phyloP scores from a whole-genome alignment of 139 green algal genomes.

The Raphidocelis subcapitata region DNA sequence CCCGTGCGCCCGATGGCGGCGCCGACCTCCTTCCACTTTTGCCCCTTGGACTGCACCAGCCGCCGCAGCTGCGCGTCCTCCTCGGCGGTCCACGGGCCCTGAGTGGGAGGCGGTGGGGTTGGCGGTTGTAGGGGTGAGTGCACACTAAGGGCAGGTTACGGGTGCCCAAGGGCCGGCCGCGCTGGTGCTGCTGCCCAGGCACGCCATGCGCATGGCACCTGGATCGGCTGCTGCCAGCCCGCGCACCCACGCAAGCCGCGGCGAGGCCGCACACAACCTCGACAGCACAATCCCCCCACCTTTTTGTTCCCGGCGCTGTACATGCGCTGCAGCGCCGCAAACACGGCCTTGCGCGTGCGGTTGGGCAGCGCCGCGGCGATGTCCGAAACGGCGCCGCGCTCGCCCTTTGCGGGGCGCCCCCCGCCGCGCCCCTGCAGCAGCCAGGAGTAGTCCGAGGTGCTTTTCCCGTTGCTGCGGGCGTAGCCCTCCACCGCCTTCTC shows the following conservation, averaged over 20 bases:
- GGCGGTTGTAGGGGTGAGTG: neutral
- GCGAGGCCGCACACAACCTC: neutral
- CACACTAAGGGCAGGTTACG: neutral
- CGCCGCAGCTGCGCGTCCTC: slow-evolving; percentile 53
- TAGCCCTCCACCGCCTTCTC: slow-evolving; percentile 30
- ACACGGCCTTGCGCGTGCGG: slow-evolving; percentile 64
- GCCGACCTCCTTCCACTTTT: slow-evolving; percentile 61
- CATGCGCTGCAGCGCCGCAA: slow-evolving; percentile 49
- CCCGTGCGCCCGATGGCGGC: slow-evolving; percentile 36
- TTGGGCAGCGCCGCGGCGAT: slow-evolving; percentile 59
- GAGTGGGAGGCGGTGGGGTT: neutral
- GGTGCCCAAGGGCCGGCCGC: too few species aligned
- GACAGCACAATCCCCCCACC: slow-evolving; percentile 10
- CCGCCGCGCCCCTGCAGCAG: slow-evolving; percentile 5
- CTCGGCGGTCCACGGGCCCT: slow-evolving; percentile 57
- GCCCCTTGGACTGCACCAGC: slow-evolving; percentile 49
- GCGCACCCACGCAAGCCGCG: neutral
- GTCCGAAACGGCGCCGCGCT: neutral
- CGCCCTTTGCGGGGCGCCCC: neutral
- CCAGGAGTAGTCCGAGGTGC: slow-evolving; percentile 5
- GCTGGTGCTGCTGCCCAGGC: too few species aligned
- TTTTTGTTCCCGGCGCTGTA: slow-evolving; percentile 53
- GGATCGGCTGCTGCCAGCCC: neutral
- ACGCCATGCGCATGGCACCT: too few species aligned
- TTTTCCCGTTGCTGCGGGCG: neutral